phyloP scores from a whole-genome alignment of 495 filamentous ascomycete genomes.

The Sordaria brevicollis region DNA sequence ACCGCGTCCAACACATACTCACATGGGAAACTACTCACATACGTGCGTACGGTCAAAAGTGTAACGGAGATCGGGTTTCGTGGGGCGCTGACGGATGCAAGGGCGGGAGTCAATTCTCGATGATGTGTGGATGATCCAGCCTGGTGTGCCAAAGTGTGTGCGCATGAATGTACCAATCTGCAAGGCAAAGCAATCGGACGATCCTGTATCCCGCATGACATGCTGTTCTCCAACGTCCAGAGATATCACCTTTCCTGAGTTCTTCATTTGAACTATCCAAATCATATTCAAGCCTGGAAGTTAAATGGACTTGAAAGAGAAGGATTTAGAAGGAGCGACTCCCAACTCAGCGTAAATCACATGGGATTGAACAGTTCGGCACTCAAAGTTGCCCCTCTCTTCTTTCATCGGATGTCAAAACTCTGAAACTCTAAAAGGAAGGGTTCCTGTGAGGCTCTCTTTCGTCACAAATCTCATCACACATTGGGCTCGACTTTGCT shows the following conservation, averaged over 20 bases:
- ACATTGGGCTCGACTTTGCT: not conserved
- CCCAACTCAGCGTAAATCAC: too few species aligned
- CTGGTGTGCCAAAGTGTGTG: not conserved
- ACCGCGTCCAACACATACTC: not conserved
- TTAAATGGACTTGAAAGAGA: not conserved
- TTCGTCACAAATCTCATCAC: not conserved
- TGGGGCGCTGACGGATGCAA: not conserved
- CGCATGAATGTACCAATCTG: not conserved
- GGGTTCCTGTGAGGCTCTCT: not conserved
- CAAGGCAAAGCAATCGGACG: not conserved
- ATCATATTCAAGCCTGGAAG: not conserved
- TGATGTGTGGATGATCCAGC: not conserved
- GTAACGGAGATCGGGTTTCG: not conserved
- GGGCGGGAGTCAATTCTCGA: not conserved
- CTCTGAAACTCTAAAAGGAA: not conserved
- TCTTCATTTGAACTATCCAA: not conserved
- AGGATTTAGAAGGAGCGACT: too few species aligned
- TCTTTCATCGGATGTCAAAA: not conserved
- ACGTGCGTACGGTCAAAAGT: not conserved
- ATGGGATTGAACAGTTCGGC: not conserved
- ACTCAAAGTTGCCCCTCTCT: not conserved
- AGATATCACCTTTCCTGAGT: not conserved
- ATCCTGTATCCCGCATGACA: not conserved
- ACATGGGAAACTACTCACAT: not conserved
- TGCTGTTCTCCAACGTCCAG: too few species aligned